Evolutionary conservation across 2,329 filamentous ascomycete genomes (phyloP), one percentile per base, ranked within the genome.

Genomic region (Fusarium devonianum): DNA sequence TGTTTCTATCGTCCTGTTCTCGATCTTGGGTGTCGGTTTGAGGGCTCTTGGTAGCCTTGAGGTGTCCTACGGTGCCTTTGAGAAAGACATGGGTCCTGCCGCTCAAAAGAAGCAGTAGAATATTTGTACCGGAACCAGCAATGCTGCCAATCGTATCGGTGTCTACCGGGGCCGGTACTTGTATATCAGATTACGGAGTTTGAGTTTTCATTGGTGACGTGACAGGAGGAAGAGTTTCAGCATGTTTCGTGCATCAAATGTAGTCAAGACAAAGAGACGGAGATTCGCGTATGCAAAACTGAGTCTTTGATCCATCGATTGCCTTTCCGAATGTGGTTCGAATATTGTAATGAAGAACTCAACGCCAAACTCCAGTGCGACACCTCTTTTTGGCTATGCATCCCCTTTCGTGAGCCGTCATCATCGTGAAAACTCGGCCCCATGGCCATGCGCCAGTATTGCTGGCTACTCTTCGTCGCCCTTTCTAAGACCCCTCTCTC

Each of bases 51-150:
- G 83, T 6, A 93, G 90, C 61, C 79, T 99, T 13, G 81, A 97
- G 71, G 90, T 97, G 21, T 89, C 90, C 1, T 97, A 97, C 71
- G 91, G 89, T 56, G 92, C 94, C 2, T 99, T 97, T 69, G 93
- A 95, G 70, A 97, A 96, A 79, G 93, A 97, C 64, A 96, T 91
- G 79, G 90, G 92, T 0, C 90, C 91, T n/a, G 79, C 85, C 26
- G 88, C 88, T 22, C 90, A 95, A 74, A 96, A 92, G 84, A 96
- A 91, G 77, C 69, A 73, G 59, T 70, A 67, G 65, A 60, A 29
- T 33, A 28, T 13, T 34, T 52, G 40, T 39, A 45, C 25, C 33
- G 23, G 8, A 13, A 39, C 46, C 40, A 35, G 50, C 28, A 45
- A 43, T 30, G 46, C 37, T 57, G 51, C 52, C 39, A 41, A 37